Base-by-base conservation (phyloP, 495 filamentous ascomycete species). In the Friedmanniomyces endolithicus region DNA sequence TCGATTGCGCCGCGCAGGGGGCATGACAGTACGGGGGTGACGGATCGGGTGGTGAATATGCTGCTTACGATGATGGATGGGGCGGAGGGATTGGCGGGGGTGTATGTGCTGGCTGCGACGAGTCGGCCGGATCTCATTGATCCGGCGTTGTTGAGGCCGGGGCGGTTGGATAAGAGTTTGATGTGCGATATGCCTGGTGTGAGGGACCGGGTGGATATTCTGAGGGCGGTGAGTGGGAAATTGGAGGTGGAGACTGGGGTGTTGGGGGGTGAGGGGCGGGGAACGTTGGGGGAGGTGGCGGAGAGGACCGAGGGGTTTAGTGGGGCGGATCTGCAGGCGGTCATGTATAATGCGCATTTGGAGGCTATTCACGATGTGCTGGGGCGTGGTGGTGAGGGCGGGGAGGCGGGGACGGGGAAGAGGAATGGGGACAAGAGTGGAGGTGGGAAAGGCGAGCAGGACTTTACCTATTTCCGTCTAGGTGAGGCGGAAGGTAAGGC, bases 41-140 rank as follows among this genome's bases (percentile, higher is more conserved):
- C 94, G 0, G 94, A 97, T 67, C 81, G 92, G n/a, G 92, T 98
- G 1, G 92, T 98, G 60, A 97, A 97, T 65, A 94, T 97, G 72
- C 79, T 98, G 44, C 74, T 98, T 9, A 98, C 92, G 4, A 94
- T 96, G 69, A 98, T 98, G 94, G 92, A 98, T 64, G 92, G 92
- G 64, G 94, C 94, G 1, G 94, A 98, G 66, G 92, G 94, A 17
- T 70, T 97, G 6, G 86, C 82, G 0, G 94, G 94, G 0, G 92
- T 98, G 1, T 97, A 97, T 63, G 92, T 98, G 1, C 79, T 98
- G 3, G 92, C 92, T 25, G 92, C 92, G 14, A 98, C 92, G 1
- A 85, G 80, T 2, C 73, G 92, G 24, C 92, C 92, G 0, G 94
- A 98, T 67, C 66, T 97, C 6, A 97, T 98, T 43, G 92, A 98